Percentiles rank a stretch among this genome's conserved stretches.
Conservation (phyloP, 345 rosid species). For the Eutrema japonicum region DNA sequence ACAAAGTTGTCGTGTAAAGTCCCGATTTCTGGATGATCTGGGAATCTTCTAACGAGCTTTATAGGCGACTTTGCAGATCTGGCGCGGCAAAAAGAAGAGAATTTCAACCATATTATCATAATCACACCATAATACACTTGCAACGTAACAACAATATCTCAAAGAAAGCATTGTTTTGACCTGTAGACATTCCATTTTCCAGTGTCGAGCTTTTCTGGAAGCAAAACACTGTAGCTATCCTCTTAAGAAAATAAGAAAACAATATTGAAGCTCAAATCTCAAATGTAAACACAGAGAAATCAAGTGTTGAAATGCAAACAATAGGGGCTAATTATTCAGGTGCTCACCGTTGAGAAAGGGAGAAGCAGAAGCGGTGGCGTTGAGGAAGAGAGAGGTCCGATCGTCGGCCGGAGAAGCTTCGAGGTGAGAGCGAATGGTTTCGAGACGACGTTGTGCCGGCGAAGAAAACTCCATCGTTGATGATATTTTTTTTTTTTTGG, state of each 20-base stretch:
- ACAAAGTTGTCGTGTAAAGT: conserved; percentile 81
- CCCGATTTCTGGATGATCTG: conserved; percentile 72
- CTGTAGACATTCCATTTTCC: conserved; percentile 94
- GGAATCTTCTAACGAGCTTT: conserved; percentile 63
- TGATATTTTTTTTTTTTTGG: background rate
- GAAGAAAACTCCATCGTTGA: conserved; percentile 40
- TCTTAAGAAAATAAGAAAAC: conserved; percentile 39
- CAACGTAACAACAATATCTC: conserved; percentile 14
- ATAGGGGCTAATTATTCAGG: background rate
- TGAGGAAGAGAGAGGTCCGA: conserved; percentile 38
- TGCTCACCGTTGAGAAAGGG: conserved; percentile 49
- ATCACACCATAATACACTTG: conserved; percentile 2
- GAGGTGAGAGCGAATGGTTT: conserved; percentile 63
- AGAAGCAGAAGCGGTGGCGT: conserved; percentile 33
- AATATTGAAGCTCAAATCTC: background rate
- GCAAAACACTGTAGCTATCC: conserved; percentile 59
- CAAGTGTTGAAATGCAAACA: background rate
- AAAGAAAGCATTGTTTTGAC: conserved; percentile 40
- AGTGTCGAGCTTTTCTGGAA: conserved; percentile 74
- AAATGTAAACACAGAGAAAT: conserved; percentile 15
- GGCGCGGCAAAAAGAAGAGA: conserved; percentile 9
- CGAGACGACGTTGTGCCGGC: conserved; percentile 67
- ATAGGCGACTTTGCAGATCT: conserved; percentile 74
- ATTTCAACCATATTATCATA: background rate
- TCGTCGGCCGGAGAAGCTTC: conserved; percentile 42